Base-by-base conservation (phyloP, 495 filamentous ascomycete genomes). In the Barbatosphaeria neglecta region DNA sequence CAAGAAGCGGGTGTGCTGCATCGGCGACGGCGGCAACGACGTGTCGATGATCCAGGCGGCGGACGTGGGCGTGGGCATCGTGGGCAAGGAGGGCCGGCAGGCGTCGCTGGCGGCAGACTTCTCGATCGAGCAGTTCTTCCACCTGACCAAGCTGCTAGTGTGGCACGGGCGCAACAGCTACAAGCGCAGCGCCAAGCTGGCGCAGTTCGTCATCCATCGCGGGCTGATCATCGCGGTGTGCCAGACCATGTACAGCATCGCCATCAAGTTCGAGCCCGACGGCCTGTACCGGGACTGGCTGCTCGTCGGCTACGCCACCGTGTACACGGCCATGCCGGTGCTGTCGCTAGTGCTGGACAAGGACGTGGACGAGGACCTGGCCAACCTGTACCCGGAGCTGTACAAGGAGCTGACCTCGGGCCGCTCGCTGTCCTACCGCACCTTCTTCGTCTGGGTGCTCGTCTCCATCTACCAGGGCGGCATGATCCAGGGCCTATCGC, bases 1-100 rank as follows among this genome's bases (percentile, higher is more conserved):
- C 9, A 83, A 83, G 60, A 96, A 96, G 60, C 83, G 93, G 25
- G 83, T 95, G 22, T 93, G 87, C 62, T 95, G 90, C 58, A 96
- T 99, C 53, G 92, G 92, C 37, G 92, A 99, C 53, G 92, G 92
- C 35, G 92, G 92, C 43, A 99, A 99, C 67, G 93, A 99, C 62
- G 93, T 99, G 23, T 89, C 83, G 43, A 99, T 99, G 93, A 99
- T 99, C 54, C 90, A 95, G 67, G 90, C 92, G 6, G 93, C 93
- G 1, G 93, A 97, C 55, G 88, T 99, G 1, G 93, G 93, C 35
- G 88, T 99, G 47, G 93, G 93, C 25, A 97, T 99, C 50, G 93
- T 96, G 9, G 93, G 93, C 38, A 97, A 97, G 65, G 93, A 99
- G 65, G 93, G 93, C 16, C 81, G 86, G 13, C 93, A 99, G 66